phyloP scores from a whole-genome alignment of 2,329 filamentous ascomycete species.

The Bipolaris cookei region DNA sequence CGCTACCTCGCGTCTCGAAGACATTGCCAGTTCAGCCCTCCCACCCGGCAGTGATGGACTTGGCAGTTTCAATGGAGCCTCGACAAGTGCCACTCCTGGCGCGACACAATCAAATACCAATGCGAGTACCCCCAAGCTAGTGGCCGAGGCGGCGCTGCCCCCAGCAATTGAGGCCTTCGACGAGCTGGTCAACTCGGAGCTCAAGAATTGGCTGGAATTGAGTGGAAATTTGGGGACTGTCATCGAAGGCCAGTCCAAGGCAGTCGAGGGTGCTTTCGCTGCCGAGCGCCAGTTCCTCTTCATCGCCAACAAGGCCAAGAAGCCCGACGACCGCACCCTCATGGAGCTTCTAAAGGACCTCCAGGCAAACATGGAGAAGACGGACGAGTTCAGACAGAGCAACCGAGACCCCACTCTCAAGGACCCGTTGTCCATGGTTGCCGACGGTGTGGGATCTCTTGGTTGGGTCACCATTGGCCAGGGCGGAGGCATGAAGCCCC shows the following conservation, averaged over 20 bases:
- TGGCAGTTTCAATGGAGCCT: slow-evolving; percentile 38
- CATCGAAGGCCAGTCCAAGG: slow-evolving; percentile 75
- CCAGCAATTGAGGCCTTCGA: slow-evolving; percentile 89
- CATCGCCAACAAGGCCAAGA: slow-evolving; percentile 88
- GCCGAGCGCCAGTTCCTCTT: slow-evolving; percentile 88
- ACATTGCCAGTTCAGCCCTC: slow-evolving; percentile 79
- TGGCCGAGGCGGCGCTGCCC: slow-evolving; percentile 55
- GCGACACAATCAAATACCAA: slow-evolving; percentile 45
- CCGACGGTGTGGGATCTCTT: slow-evolving; percentile 86
- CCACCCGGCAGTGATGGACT: slow-evolving; percentile 43
- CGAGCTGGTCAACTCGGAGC: slow-evolving; percentile 72
- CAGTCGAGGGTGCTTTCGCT: slow-evolving; percentile 71
- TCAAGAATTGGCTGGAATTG: slow-evolving; percentile 78
- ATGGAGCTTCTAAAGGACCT: slow-evolving; percentile 85
- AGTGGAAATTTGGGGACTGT: slow-evolving; percentile 79
- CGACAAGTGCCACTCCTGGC: slow-evolving; percentile 34
- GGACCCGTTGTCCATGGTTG: slow-evolving; percentile 83
- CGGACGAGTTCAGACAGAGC: slow-evolving; percentile 79
- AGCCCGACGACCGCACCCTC: slow-evolving; percentile 76
- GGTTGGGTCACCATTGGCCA: slow-evolving; percentile 85
- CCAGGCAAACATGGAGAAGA: slow-evolving; percentile 79
- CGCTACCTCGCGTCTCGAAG: slow-evolving; percentile 92
- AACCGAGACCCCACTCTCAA: slow-evolving; percentile 78
- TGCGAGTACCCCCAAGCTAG: slow-evolving; percentile 43
- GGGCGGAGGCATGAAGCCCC: slow-evolving; percentile 66